Evolutionary conservation across 768 basidiomycete species (phyloP), one percentile per base, ranked within the genome.

Genomic region (Leccinum obscurum): DNA sequence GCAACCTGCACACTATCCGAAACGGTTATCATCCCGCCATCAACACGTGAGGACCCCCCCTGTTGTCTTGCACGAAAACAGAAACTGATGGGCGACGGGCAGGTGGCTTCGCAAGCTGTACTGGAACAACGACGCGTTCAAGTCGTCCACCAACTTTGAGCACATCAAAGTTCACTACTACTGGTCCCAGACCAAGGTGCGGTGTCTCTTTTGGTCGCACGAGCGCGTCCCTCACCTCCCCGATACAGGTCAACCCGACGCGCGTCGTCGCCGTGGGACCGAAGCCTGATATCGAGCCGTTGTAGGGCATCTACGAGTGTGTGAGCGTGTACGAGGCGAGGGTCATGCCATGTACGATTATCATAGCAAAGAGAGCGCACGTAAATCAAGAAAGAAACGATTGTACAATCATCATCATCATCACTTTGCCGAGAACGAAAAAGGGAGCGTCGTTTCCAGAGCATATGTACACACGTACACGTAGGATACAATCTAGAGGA

Each of bases 81-180:
- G 8, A 26, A 13, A 14, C 6, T 50, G 6, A 22, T 4, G 15
- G 2, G 8, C 24, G 44, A 37, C 2, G 13, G 44, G 3, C 60
- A 89, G 87, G 39, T 95, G 93, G 90, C 68, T 92, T 76, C 87
- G 86, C 74, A 88, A 89, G 70, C 76, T 98, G 20, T 98, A 99
- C 80, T 98, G 94, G 95, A 90, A 88, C 62, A 79, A 88, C 66
- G 76, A 87, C 1, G 93, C 93, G 5, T 98, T 99, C 85, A 86
- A 87, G 72, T 83, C 85, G 6, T 86, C 88, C 17, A 95, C 95
- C 41, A 80, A 95, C 70, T 98, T 98, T 70, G 84, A 91, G 15
- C 95, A 97, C 75, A 81, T 82, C 75, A 81, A 81, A 65, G 70
- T 66, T 32, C 70, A 74, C 59, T 80, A 80, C 58, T 81, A 77